Conservation (phyloP, 805 yeast species). For the fission yeast (Schizosaccharomyces pombe) region DNA sequence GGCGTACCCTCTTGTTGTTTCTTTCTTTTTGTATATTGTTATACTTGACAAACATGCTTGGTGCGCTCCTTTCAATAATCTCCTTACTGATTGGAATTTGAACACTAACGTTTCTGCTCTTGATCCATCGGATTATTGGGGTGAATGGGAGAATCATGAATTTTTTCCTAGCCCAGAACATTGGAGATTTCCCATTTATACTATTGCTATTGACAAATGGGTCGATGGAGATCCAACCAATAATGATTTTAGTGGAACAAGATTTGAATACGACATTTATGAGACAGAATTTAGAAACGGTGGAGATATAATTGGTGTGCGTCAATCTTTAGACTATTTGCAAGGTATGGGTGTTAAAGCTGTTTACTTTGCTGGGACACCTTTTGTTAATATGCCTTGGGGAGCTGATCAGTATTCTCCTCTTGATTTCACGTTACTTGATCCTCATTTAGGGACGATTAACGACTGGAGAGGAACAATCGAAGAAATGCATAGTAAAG, state of each 20-base stretch:
- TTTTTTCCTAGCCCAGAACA: background rate
- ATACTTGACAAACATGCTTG: background rate
- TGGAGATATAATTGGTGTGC: conserved; percentile 3
- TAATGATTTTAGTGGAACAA: conserved; percentile 1
- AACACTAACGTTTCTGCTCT: background rate
- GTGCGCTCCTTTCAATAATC: background rate
- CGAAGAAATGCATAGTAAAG: background rate
- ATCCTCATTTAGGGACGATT: conserved; percentile 4
- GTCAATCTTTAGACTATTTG: background rate
- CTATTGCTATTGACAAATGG: conserved; percentile 1
- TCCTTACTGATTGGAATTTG: background rate
- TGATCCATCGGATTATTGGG: background rate
- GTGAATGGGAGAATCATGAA: background rate
- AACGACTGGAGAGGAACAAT: conserved; percentile 1
- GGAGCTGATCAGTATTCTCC: conserved; percentile 4
- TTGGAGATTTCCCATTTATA: background rate
- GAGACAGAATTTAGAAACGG: conserved; percentile 2
- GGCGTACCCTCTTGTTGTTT: no score
- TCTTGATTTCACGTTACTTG: conserved; percentile 2
- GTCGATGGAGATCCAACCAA: conserved; percentile 4
- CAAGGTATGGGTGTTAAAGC: conserved; percentile 3
- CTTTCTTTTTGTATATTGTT: background rate
- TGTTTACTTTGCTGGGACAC: conserved; percentile 1
- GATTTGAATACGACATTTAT: background rate
- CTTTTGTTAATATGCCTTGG: conserved; percentile 3